Base-by-base conservation (phyloP, 2,329 filamentous ascomycete species). In the Botryosphaeria agaves region DNA sequence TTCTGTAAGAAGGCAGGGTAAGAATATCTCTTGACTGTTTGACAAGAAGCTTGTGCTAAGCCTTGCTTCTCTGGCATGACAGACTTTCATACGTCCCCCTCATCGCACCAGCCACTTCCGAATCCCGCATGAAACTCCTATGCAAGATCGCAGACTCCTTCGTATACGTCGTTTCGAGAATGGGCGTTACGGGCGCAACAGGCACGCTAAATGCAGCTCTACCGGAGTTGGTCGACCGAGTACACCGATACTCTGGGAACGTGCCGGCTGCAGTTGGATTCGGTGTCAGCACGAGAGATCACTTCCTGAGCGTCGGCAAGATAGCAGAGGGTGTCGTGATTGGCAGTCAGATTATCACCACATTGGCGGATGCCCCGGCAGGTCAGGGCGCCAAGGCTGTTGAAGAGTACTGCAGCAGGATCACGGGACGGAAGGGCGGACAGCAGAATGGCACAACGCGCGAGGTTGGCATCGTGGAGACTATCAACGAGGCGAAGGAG, bases 121-220 rank as follows among this genome's bases (percentile, higher is more conserved):
- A 94, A 44, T 66, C 72, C 40, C 80, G 89, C 46, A 93, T 98
- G 85, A 87, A 81, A 59, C 69, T 94, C 24, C 76, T 98, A 8
- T 98, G 89, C 69, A 75, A 82, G 53, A 87, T 98, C 38, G 89
- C 89, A 48, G 87, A 95, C 57, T 94, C 85, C 3, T 98, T 95
- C 62, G 92, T 98, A 58, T 98, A 98, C 53, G 85, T 98, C 37
- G 89, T 98, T 33, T 95, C 87, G 16, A 71, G 87, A 44, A 91
- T 93, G 78, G 89, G 89, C 44, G 87, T 95, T 33, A 98, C 89
- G 7, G 89, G 89, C 44, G 89, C 84, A 9, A 76, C 75, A 1
- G 85, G 85, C 19, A 74, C 73, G 16, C 60, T 98, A 46, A 93
- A 82, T 53, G 66, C 75, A 26, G 76, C 78, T 34, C 69, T 98